A percentile compares a stretch with the other conserved stretches of the same genome.
Evolutionary conservation across 2,329 filamentous ascomycete species (phyloP).

Genomic region (Fusarium sambucinum): DNA sequence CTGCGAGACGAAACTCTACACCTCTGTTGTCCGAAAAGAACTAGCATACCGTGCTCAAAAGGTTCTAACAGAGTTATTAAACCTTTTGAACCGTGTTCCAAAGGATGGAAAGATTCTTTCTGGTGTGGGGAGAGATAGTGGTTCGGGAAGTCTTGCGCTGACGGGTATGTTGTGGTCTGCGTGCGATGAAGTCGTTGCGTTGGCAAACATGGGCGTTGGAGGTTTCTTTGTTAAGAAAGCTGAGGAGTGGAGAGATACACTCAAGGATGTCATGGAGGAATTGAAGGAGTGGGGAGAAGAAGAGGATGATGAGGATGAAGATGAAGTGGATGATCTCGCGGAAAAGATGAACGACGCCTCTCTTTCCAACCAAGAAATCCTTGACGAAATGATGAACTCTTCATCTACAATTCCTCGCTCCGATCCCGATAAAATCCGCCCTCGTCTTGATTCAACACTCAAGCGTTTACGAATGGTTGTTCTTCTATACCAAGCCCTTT

Average conservation of each 20-base stretch:
- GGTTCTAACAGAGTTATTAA: conserved; percentile 71
- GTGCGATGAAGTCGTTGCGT: conserved; percentile 77
- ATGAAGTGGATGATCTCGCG: conserved; percentile 58
- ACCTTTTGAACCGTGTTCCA: conserved; percentile 71
- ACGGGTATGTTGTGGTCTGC: conserved; percentile 87
- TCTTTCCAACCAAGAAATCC: conserved; percentile 64
- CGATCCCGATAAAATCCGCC: conserved; percentile 73
- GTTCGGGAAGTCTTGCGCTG: conserved; percentile 68
- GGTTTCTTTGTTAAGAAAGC: conserved; percentile 78
- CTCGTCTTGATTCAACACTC: conserved; percentile 72
- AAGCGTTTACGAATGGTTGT: conserved; percentile 75
- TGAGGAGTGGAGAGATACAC: conserved; percentile 77
- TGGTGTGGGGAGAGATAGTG: conserved; percentile 48
- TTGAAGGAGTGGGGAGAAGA: conserved; percentile 89
- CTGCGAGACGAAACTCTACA: conserved; percentile 72
- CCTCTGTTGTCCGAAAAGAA: conserved; percentile 72
- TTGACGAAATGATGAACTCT: conserved; percentile 77
- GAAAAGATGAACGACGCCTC: conserved; percentile 50
- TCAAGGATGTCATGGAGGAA: conserved; percentile 87
- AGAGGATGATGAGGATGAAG: conserved; percentile 68
- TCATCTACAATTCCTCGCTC: conserved; percentile 71
- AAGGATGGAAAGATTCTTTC: conserved; percentile 66
- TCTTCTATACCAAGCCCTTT: conserved; percentile 75
- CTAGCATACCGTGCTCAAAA: conserved; percentile 69
- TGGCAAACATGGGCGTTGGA: conserved; percentile 75